Percentiles rank a stretch among this genome's conserved stretches.
phyloP scores from a whole-genome alignment of 768 basidiomycete genomes.

The Russula olivacea region DNA sequence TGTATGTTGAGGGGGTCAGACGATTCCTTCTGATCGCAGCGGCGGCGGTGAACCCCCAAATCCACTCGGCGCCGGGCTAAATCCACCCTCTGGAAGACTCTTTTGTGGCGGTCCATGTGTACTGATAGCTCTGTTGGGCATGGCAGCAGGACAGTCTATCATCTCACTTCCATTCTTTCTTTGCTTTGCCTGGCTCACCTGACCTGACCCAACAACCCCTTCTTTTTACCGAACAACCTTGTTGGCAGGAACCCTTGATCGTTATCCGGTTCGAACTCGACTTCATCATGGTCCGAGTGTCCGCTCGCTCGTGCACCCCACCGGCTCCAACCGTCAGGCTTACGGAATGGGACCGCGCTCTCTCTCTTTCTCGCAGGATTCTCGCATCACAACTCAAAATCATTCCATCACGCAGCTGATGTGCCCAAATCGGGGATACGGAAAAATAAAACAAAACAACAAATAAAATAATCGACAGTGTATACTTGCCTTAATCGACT shows the following conservation, averaged over 20 bases:
- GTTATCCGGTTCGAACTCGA: conserved; percentile 3
- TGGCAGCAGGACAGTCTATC: not conserved
- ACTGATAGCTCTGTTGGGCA: not conserved
- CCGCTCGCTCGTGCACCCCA: not conserved
- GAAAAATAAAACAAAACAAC: not conserved
- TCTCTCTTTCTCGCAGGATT: not conserved
- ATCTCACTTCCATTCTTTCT: not conserved
- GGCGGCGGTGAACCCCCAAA: not conserved
- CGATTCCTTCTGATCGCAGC: conserved; percentile 4
- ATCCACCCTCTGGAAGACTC: not conserved
- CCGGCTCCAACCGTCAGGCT: conserved; percentile 4
- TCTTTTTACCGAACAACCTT: not conserved
- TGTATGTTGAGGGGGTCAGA: not conserved
- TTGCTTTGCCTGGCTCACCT: not conserved
- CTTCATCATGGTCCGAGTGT: not conserved
- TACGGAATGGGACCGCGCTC: conserved; percentile 6
- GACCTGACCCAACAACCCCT: not conserved
- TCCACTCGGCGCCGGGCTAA: not conserved
- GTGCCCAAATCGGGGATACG: conserved; percentile 1
- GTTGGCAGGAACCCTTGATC: not conserved
- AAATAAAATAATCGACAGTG: conserved; percentile 12
- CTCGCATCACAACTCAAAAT: conserved; percentile 13
- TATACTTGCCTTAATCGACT: conserved; percentile 23
- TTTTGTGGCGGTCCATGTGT: not conserved
- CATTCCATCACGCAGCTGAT: conserved; percentile 9